These are phyloP conservation scores for Aspergillus bombycis DNA, from an alignment of 2,329 filamentous ascomycete genomes.

Conservation along the genomic window DNA sequence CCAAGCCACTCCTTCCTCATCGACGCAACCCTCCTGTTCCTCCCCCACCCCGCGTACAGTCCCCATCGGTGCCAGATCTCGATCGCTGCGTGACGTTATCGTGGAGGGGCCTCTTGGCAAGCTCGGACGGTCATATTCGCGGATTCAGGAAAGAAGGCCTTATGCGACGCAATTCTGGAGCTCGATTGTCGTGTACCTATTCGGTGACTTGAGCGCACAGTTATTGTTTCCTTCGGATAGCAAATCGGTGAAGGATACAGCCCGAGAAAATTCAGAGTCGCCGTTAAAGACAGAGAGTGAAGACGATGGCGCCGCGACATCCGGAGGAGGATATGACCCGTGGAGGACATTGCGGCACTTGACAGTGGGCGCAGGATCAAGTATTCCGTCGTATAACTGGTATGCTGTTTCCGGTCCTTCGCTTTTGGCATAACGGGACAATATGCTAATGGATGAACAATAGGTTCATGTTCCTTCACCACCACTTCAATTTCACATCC, in stretches of 20 bases:
- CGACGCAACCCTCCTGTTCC: slow-evolving; percentile 22
- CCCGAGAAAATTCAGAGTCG: slow-evolving; percentile 2
- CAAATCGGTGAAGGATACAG: slow-evolving; percentile 20
- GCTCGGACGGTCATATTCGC: slow-evolving; percentile 59
- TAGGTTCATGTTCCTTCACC: slow-evolving; percentile 78
- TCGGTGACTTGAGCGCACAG: slow-evolving; percentile 78
- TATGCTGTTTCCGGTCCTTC: slow-evolving; percentile 45
- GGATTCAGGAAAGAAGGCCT: slow-evolving; percentile 71
- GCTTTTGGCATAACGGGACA: no score
- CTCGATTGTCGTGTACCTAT: slow-evolving; percentile 76
- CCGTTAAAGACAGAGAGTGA: slow-evolving; percentile 28
- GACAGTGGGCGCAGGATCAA: slow-evolving; percentile 70
- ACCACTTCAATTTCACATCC: slow-evolving; percentile 81
- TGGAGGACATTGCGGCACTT: slow-evolving; percentile 71
- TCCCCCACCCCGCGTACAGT: slow-evolving; percentile 27
- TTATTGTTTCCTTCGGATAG: slow-evolving; percentile 55
- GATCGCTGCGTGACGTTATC: slow-evolving; percentile 36
- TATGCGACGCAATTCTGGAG: slow-evolving; percentile 79
- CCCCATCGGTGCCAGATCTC: slow-evolving; percentile 19
- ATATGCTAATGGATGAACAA: neutral
- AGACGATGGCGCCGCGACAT: slow-evolving; percentile 14
- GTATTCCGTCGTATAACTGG: slow-evolving; percentile 83
- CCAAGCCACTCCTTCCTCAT: slow-evolving; percentile 9
- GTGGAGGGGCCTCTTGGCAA: slow-evolving; percentile 36
- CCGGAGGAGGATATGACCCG: slow-evolving; percentile 65